Percentiles rank a stretch among this genome's conserved stretches.
These are phyloP conservation scores for Coccinonectria pachysandricola DNA, from an alignment of 2,329 filamentous ascomycete genomes.

Conservation along the genomic window DNA sequence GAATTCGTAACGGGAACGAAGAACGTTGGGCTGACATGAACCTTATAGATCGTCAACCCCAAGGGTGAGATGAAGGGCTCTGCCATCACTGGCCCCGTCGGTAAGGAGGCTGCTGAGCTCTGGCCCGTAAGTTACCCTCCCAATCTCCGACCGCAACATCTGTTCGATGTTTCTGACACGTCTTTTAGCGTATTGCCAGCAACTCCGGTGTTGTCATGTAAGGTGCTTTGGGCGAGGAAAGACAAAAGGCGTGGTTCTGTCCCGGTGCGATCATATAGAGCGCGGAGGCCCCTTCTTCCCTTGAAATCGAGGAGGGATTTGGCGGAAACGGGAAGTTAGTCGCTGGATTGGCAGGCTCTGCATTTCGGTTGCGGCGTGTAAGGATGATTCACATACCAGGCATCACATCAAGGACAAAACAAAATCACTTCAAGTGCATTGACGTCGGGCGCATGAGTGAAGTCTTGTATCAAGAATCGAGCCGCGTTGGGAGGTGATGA, in stretches of 20 bases:
- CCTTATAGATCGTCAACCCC: conserved; percentile 86
- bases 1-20: no score
- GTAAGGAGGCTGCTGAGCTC: conserved; percentile 99
- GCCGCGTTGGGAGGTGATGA: no score
- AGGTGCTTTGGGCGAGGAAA: conserved; percentile 34
- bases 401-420: conserved; percentile 38
- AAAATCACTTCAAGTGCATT: conserved; percentile 22
- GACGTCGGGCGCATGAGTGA: no score
- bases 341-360: conserved; percentile 38
- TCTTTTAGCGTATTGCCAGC: conserved; percentile 82
- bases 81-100: conserved; percentile 96
- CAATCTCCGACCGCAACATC: not conserved
- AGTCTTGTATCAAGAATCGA: no score
- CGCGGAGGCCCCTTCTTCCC: conserved; percentile 17
- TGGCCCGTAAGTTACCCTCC: conserved; percentile 68
- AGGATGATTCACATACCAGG: conserved; percentile 40
- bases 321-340: conserved; percentile 20
- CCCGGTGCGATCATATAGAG: conserved; percentile 26
- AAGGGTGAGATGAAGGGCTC: conserved; percentile 99
- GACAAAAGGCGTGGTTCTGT: conserved; percentile 23
- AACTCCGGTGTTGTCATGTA: conserved; percentile 99
- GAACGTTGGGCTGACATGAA: conserved; percentile 29
- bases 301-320: conserved; percentile 10
- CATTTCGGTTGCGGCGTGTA: conserved; percentile 45
- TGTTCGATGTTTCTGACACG: conserved; percentile 24